Evolutionary conservation across 2,329 filamentous ascomycete species (phyloP), one percentile per base, ranked within the genome.

Genomic region (Hirsutella minnesotensis): DNA sequence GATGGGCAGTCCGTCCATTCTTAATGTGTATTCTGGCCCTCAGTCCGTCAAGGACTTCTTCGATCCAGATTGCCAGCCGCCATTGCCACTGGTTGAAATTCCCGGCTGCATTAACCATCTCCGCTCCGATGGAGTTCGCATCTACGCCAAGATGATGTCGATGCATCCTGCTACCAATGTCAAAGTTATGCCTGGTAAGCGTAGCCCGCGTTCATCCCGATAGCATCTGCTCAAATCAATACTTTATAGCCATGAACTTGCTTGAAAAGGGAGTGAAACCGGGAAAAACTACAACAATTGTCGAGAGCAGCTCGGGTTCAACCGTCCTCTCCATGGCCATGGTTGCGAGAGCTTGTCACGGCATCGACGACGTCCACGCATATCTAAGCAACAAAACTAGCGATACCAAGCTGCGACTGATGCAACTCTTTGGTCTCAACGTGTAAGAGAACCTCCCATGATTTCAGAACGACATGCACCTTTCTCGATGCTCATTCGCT

Each of bases 101-200:
- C 76, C 76, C 3, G 62, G 64, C 22, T 60, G 60, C 31, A 61
- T 81, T 38, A 81, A 80, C 46, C 74, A 74, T 0, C 76, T 69
- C 48, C 62, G 68, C 39, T 48, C 65, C 18, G 69, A 80, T 68
- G 72, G 72, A 1, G 72, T 81, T 3, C 69, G 73, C 19, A 77
- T 81, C 46, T 79, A 78, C 47, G 77, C 77, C 29, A 80, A 80
- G 57, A 74, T 80, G 70, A 73, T 80, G 68, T 75, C 72, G 3
- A 71, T 71, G 62, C 72, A 74, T 46, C 76, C 77, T 1, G 72
- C 75, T 12, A 73, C 78, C 44, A 80, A 80, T 41, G 73, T 81
- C 49, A 80, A 81, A 52, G 68, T 72, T 16, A 67, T 80, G 58
- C 77, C 77, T 51, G 42, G 44, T 37, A 33, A n/a, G 40, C 38